A percentile compares a stretch with the other conserved stretches of the same genome.
These are phyloP conservation scores for Hippophae rhamnoides DNA, from an alignment of 306 rosid species.

Conservation along the genomic window DNA sequence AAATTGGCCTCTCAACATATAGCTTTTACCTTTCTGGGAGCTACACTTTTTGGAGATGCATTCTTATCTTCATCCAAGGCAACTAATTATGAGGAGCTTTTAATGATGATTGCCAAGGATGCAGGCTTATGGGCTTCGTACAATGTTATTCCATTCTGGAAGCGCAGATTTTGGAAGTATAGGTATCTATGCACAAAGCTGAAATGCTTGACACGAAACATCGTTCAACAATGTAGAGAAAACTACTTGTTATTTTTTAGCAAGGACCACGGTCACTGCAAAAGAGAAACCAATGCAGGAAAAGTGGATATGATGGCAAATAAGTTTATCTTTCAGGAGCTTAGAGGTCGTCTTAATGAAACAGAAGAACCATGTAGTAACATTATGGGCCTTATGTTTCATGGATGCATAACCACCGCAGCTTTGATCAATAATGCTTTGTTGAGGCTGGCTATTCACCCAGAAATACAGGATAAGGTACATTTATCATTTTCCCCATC, in stretches of 20 bases:
- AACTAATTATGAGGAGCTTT: slow-evolving; percentile 61
- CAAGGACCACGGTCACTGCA: slow-evolving; percentile 18
- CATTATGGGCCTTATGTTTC: slow-evolving; percentile 68
- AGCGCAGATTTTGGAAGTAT: slow-evolving; percentile 65
- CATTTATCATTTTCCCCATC: slow-evolving; percentile 7
- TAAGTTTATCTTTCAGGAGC: slow-evolving; percentile 29
- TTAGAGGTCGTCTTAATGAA: slow-evolving; percentile 22
- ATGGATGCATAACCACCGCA: slow-evolving; percentile 65
- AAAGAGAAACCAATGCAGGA: slow-evolving; percentile 22
- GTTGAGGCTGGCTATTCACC: slow-evolving; percentile 47
- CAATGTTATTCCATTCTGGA: slow-evolving; percentile 66
- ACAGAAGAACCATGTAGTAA: slow-evolving; percentile 44
- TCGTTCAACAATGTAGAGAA: slow-evolving; percentile 46
- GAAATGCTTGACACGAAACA: slow-evolving; percentile 63
- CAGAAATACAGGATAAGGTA: slow-evolving; percentile 67
- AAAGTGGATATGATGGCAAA: slow-evolving; percentile 23
- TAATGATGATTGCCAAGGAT: slow-evolving; percentile 68
- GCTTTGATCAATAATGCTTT: slow-evolving; percentile 46
- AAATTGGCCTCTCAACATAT: slow-evolving; percentile 59
- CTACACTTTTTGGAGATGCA: slow-evolving; percentile 62
- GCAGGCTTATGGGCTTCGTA: slow-evolving; percentile 74
- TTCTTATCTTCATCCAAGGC: slow-evolving; percentile 71
- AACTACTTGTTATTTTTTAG: slow-evolving; percentile 32
- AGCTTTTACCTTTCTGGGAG: slow-evolving; percentile 72
- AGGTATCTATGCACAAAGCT: slow-evolving; percentile 47